Evolutionary conservation across 2,329 filamentous ascomycete species (phyloP).

Genomic region (Sporothrix phasma): DNA sequence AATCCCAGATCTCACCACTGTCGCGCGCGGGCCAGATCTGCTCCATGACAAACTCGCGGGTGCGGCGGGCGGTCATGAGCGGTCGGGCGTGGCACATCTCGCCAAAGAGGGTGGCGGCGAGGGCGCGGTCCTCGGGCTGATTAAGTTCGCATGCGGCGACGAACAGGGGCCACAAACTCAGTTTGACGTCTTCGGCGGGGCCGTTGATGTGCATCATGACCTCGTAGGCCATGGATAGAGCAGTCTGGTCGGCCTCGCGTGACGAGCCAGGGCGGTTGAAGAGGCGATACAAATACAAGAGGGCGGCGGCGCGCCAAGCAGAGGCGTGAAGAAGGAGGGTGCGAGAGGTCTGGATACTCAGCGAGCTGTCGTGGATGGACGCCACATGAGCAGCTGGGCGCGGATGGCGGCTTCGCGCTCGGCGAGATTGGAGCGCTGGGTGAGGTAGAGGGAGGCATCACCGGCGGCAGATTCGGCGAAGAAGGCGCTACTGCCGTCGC

Average conservation of each 20-base stretch:
- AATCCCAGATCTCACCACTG: constrained; percentile 16
- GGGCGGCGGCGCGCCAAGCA: constrained; percentile 15
- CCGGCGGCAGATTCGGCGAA: constrained; percentile 1
- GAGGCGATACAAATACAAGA: constrained; percentile 16
- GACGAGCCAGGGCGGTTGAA: constrained; percentile 15
- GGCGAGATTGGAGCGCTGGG: constrained; percentile 9
- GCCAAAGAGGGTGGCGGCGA: constrained; percentile 12
- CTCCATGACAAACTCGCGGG: constrained; percentile 12
- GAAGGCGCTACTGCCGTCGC: not conserved
- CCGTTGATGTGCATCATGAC: constrained; percentile 18
- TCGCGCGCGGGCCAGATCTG: constrained; percentile 18
- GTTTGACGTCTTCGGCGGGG: constrained; percentile 16
- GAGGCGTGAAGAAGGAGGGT: constrained; percentile 16
- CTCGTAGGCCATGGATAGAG: constrained; percentile 17
- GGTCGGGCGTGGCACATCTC: constrained; percentile 14
- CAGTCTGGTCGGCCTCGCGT: constrained; percentile 11
- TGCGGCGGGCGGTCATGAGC: constrained; percentile 13
- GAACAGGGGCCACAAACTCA: constrained; percentile 18
- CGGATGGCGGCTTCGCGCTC: constrained; percentile 12
- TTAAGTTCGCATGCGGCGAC: constrained; percentile 17
- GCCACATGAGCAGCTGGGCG: constrained; percentile 16
- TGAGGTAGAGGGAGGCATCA: not conserved
- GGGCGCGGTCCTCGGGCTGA: constrained; percentile 16
- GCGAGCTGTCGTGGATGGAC: constrained; percentile 15
- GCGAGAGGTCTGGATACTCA: constrained; percentile 14